phyloP scores from a whole-genome alignment of 345 rosid species.

The Mangifera indica region DNA sequence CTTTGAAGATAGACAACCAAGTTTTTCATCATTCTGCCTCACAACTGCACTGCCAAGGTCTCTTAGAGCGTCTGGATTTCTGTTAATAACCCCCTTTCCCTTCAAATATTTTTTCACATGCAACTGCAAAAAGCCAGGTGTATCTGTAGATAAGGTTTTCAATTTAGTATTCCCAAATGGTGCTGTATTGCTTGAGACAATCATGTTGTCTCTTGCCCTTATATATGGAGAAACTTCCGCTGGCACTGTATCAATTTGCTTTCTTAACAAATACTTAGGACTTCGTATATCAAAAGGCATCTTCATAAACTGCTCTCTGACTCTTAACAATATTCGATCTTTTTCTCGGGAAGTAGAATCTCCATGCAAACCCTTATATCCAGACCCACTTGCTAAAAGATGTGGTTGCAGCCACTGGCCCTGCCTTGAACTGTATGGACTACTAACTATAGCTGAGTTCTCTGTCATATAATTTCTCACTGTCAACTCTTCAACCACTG shows the following conservation, averaged over 20 bases:
- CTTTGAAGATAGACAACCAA: slow-evolving; percentile 15
- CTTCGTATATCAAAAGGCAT: slow-evolving; percentile 33
- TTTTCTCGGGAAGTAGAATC: slow-evolving; percentile 37
- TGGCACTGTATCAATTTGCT: slow-evolving; percentile 35
- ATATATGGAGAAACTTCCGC: slow-evolving; percentile 34
- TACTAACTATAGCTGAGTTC: slow-evolving; percentile 28
- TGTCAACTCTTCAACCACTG: slow-evolving; percentile 44
- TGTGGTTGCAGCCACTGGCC: slow-evolving; percentile 34
- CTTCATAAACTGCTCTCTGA: slow-evolving; percentile 37
- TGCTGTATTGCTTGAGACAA: slow-evolving; percentile 26
- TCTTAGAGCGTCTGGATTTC: slow-evolving; percentile 25
- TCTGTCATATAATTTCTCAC: slow-evolving; percentile 33
- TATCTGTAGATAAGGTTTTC: slow-evolving; percentile 28
- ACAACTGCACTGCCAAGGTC: slow-evolving; percentile 19
- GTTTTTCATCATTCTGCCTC: slow-evolving; percentile 29
- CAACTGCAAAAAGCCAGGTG: slow-evolving; percentile 40
- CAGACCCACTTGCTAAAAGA: slow-evolving; percentile 27
- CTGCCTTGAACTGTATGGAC: slow-evolving; percentile 27
- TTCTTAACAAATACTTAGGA: slow-evolving; percentile 30
- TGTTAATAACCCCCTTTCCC: slow-evolving; percentile 47
- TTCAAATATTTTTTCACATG: slow-evolving; percentile 37
- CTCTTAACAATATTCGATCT: slow-evolving; percentile 36
- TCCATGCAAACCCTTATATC: slow-evolving; percentile 27
- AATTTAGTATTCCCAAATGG: slow-evolving; percentile 24
- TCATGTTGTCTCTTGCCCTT: slow-evolving; percentile 35